Evolutionary conservation across 208 protist genomes (phyloP).

Genomic region (Leishmania mexicana): DNA sequence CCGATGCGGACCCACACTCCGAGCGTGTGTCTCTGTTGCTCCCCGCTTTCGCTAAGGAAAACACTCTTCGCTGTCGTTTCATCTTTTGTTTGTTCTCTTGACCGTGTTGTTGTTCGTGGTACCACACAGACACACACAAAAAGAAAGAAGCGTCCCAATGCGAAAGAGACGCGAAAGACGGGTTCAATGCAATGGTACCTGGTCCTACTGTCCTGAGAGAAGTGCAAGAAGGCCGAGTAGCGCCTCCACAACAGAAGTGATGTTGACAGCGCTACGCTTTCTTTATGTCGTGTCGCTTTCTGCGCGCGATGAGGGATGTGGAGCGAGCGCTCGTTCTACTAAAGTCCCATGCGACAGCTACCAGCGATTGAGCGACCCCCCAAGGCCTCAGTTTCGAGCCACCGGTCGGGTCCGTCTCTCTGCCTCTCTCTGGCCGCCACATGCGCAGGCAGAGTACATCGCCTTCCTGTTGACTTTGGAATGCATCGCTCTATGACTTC

Average conservation of each 20-base stretch:
- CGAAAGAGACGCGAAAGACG: not conserved
- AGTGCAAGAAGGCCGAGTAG: not conserved
- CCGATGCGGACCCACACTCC: not conserved
- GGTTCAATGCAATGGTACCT: not conserved
- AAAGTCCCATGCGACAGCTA: not conserved
- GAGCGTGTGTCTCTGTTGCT: not conserved
- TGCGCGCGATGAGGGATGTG: not conserved
- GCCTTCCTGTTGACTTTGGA: not conserved
- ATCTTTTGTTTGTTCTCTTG: conserved; percentile 20
- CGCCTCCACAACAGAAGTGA: not conserved
- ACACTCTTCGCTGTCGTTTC: conserved; percentile 3
- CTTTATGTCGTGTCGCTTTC: not conserved
- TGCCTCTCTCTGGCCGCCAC: not conserved
- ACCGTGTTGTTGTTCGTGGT: conserved; percentile 1
- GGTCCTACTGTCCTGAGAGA: too few species aligned
- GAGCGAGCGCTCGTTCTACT: not conserved
- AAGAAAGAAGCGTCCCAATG: not conserved
- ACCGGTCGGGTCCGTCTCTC: not conserved
- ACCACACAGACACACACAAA: not conserved
- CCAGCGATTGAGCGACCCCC: not conserved
- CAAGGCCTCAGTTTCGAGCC: not conserved
- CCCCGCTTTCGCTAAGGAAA: not conserved
- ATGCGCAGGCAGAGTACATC: not conserved
- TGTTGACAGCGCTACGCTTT: not conserved
- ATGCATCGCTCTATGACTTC: not conserved